Evolutionary conservation across 345 rosid genomes (phyloP), one percentile per base, ranked within the genome.

Genomic region (Toxicodendron radicans): DNA sequence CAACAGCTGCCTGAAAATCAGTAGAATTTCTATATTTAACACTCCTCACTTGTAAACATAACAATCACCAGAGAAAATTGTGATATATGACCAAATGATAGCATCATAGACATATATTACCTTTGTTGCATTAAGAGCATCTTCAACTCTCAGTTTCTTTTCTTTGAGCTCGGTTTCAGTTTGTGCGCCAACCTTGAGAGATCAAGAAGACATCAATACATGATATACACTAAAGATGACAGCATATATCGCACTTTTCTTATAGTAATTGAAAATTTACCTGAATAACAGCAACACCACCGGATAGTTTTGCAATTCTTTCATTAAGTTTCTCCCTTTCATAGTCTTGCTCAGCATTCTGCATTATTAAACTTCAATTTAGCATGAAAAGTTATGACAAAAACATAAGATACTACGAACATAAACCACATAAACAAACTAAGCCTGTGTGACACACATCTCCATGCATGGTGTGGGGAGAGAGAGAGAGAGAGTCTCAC

Each of bases 101-200:
- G 6, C 9, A 20, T 23, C 23, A 6, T 13, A 0, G 0, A 27
- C 49, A 13, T 53, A 32, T 10, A 24, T 73, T 79, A 90, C 99
- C 98, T 95, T 95, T 3, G 99, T 95, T 18, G 99, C 99, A 79
- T 93, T 93, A 76, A 95, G 99, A 69, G 97, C 99, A 82, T 95
- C 99, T 83, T 95, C 99, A 58, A 95, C 99, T 80, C 99, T 92
- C 79, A 92, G 68, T 75, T 92, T 95, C 91, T 95, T 95, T 79
- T 95, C 99, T 78, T 95, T 95, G 46, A 95, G 97, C 82, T 91
- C 93, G 10, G 96, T 91, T 85, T 91, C 96, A 32, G 96, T 91
- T 87, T 89, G 96, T 61, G 93, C 93, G 70, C 96, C 96, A 51
- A 91, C 95, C 95, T 91, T 73, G 48, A 58, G 57, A 38, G 46